A percentile compares a stretch with the other conserved stretches of the same genome.
Evolutionary conservation across 2,329 filamentous ascomycete genomes (phyloP).

Genomic region (Fusarium transvaalense): DNA sequence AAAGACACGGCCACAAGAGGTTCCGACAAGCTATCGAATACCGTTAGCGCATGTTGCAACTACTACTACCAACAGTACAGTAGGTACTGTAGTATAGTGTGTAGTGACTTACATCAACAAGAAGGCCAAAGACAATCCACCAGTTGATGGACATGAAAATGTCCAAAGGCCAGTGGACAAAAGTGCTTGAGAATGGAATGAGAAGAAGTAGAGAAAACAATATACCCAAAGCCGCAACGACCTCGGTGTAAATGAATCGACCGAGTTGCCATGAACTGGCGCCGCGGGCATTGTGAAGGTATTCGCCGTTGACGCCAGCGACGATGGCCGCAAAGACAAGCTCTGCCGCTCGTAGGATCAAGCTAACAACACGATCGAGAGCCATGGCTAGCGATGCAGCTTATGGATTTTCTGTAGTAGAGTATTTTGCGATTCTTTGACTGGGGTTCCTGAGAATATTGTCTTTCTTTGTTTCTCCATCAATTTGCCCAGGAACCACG

Average conservation of each 20-base stretch:
- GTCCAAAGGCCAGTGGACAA: constrained; percentile 79
- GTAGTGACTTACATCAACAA: constrained; percentile 67
- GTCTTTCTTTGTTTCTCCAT: not conserved
- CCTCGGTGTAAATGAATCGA: constrained; percentile 81
- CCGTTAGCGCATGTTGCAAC: constrained; percentile 21
- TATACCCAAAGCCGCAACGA: constrained; percentile 76
- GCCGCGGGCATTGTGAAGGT: constrained; percentile 65
- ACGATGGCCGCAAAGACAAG: constrained; percentile 79
- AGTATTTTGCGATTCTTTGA: not conserved
- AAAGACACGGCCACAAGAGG: constrained; percentile 68
- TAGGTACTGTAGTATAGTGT: not conserved
- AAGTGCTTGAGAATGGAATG: constrained; percentile 75
- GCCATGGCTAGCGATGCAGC: constrained; percentile 49
- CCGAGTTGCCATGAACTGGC: constrained; percentile 66
- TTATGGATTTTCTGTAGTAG: not conserved
- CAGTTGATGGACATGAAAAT: constrained; percentile 76
- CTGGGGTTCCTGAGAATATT: constrained; percentile 5
- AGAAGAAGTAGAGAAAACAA: constrained; percentile 79
- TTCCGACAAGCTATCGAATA: constrained; percentile 55
- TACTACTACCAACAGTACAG: too few species aligned
- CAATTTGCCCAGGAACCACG: constrained; percentile 13
- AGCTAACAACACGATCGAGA: constrained; percentile 56
- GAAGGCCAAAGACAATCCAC: constrained; percentile 77
- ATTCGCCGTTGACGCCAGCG: constrained; percentile 75
- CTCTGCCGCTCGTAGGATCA: constrained; percentile 60